phyloP scores from a whole-genome alignment of 768 basidiomycete species.

The Tricholoma sp. region DNA sequence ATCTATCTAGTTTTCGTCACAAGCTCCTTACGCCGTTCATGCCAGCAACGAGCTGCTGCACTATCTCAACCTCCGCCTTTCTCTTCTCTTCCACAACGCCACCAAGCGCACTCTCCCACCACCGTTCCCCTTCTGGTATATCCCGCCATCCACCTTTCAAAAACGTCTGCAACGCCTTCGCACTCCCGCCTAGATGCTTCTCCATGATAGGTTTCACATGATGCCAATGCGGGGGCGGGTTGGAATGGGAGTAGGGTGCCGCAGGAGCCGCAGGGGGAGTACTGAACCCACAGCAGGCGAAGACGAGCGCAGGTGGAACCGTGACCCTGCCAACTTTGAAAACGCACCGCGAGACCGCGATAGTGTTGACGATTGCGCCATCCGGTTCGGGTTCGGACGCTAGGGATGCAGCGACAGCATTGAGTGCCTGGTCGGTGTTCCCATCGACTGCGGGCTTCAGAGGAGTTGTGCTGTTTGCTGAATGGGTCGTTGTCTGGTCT shows the following conservation, averaged over 20 bases:
- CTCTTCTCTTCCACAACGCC: slow-evolving; percentile 40
- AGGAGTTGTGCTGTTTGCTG: slow-evolving; percentile 5
- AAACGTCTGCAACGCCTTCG: slow-evolving; percentile 40
- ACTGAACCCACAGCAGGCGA: slow-evolving; percentile 57
- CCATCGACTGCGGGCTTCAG: slow-evolving; percentile 15
- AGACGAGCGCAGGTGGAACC: slow-evolving; percentile 58
- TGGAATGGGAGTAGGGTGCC: slow-evolving; percentile 34
- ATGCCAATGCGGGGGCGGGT: slow-evolving; percentile 47
- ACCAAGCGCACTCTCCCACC: slow-evolving; percentile 64
- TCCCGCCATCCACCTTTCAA: slow-evolving; percentile 58
- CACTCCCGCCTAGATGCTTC: slow-evolving; percentile 28
- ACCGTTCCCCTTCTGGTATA: slow-evolving; percentile 51
- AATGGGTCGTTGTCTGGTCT: slow-evolving; percentile 17
- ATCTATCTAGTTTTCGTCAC: too few species aligned
- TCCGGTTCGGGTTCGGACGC: slow-evolving; percentile 40
- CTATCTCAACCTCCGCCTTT: slow-evolving; percentile 25
- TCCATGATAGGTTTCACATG: slow-evolving; percentile 34
- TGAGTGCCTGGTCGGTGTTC: slow-evolving; percentile 18
- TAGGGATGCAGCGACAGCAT: slow-evolving; percentile 28
- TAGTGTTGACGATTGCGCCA: slow-evolving; percentile 55
- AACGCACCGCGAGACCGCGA: slow-evolving; percentile 58
- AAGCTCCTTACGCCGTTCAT: slow-evolving; percentile 28
- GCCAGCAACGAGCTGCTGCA: slow-evolving; percentile 31
- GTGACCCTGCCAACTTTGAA: slow-evolving; percentile 72
- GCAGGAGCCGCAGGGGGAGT: slow-evolving; percentile 17